phyloP scores from a whole-genome alignment of 768 basidiomycete species.

The Mycena pura region DNA sequence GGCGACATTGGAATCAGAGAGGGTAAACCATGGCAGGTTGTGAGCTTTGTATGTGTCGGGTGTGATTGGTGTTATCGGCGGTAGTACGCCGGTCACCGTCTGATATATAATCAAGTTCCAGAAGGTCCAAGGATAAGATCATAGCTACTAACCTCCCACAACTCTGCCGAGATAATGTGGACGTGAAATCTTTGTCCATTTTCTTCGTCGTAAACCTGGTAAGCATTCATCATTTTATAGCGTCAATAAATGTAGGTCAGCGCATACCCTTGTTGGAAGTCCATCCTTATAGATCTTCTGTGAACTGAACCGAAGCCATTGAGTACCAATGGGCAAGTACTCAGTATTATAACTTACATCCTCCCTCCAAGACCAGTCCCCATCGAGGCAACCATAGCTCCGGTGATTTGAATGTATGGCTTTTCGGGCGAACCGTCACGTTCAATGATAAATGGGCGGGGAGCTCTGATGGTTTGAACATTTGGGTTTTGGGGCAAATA shows the following conservation, averaged over 20 bases:
- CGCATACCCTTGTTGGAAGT: constrained; percentile 16
- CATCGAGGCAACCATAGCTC: too few species aligned
- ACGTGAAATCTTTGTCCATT: constrained; percentile 24
- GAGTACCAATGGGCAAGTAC: background rate
- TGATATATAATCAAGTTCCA: too few species aligned
- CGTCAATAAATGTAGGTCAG: background rate
- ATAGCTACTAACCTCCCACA: constrained; percentile 25
- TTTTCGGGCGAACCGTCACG: too few species aligned
- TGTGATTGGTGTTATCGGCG: constrained; percentile 26
- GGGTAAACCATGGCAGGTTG: constrained; percentile 22
- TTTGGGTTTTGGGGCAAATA: too few species aligned
- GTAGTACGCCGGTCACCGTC: constrained; percentile 23
- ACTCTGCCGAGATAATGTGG: constrained; percentile 25
- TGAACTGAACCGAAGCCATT: background rate
- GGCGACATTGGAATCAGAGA: too few species aligned
- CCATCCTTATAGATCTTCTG: constrained; percentile 27
- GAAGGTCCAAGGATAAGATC: background rate
- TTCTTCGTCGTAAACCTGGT: constrained; percentile 29
- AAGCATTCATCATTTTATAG: too few species aligned
- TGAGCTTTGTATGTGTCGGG: constrained; percentile 10
- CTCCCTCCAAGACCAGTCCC: too few species aligned
- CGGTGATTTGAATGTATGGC: too few species aligned
- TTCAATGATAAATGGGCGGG: too few species aligned
- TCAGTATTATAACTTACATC: too few species aligned
- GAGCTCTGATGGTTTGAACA: too few species aligned